Base-by-base conservation (phyloP, 164 flowering plant genomes). In the Paratinospora sagittata region DNA sequence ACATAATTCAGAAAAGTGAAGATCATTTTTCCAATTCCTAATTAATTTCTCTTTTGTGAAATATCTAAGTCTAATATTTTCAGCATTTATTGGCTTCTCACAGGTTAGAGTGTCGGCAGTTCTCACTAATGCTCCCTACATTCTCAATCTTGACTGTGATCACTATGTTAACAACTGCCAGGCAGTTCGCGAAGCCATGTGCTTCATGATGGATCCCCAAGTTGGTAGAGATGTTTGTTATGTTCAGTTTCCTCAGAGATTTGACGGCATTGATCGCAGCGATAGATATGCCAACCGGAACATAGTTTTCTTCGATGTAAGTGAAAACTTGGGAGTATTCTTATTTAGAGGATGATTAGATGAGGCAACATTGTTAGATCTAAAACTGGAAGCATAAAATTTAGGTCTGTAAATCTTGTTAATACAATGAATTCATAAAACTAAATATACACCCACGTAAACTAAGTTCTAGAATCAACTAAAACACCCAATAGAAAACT, bases 61-160 rank as follows among this genome's bases (percentile, higher is more conserved):
- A 36, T 30, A 14, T 27, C 4, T 3, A 8, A 34, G 12, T 14
- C 23, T 14, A 9, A 34, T 14, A n/a, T 30, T 41, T 33, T 14
- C 30, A 34, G 39, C 8, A 52, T 76, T 43, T 27, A 47, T 70
- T 80, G 75, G 61, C 30, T 72, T 70, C 24, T 47, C 69, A 69
- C 86, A 95, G 97, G 89, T 95, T 21, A 85, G 99, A 81, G 97
- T 95, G 49, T 95, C 99, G 78, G 99, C 99, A 34, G 80, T 95
- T 79, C 94, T 95, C 62, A 95, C 97, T 68, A 95, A 95, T 83
- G 99, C 99, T 74, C 97, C 99, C 1, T 95, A 66, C 81, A 92
- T 95, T 78, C 97, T 95, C 76, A 95, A 92, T 69, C 96, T 95
- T 65, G 99, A 95, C 55, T 95, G 99, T 81, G 99, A 95, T 77